Percentiles rank a stretch among this genome's conserved stretches.
Conservation (phyloP, 106 monocot species). For the Hemerocallis citrina region DNA sequence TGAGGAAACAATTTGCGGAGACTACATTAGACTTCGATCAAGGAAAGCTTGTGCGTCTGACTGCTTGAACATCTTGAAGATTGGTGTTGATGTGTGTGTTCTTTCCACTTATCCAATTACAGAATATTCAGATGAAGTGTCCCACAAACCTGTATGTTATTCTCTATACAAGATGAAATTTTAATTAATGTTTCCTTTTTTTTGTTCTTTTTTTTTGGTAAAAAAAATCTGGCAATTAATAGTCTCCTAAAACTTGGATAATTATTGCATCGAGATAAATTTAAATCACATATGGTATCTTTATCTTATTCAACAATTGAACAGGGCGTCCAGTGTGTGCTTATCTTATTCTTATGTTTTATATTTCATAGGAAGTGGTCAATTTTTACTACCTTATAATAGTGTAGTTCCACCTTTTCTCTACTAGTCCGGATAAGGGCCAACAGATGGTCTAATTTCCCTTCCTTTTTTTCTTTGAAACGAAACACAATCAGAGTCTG, state of each 20-base stretch:
- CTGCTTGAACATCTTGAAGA: slow-evolving; percentile 37
- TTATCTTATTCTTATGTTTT: too few relatives aligned
- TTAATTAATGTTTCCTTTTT: not conserved
- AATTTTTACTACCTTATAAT: too few relatives aligned
- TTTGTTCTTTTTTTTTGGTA: too few relatives aligned
- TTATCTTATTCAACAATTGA: too few relatives aligned
- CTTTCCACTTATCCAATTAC: slow-evolving; percentile 30
- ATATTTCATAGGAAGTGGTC: too few relatives aligned
- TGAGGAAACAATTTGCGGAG: slow-evolving; percentile 25
- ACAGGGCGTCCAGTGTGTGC: too few relatives aligned
- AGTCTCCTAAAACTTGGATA: too few relatives aligned
- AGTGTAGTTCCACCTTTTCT: not conserved
- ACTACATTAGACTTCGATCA: slow-evolving; percentile 45
- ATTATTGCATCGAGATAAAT: too few relatives aligned
- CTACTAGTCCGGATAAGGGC: not conserved
- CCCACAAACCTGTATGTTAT: slow-evolving; percentile 26
- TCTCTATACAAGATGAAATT: not conserved
- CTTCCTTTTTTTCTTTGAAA: too few relatives aligned
- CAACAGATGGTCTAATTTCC: not conserved
- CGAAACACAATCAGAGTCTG: too few relatives aligned
- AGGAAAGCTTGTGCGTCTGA: slow-evolving; percentile 45
- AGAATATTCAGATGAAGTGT: slow-evolving; percentile 14
- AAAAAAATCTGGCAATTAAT: too few relatives aligned
- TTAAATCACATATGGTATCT: too few relatives aligned
- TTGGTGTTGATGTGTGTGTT: slow-evolving; percentile 52